These are phyloP conservation scores for Chenopodium berlandieri DNA, from an alignment of 148 eudicot genomes.

Conservation along the genomic window DNA sequence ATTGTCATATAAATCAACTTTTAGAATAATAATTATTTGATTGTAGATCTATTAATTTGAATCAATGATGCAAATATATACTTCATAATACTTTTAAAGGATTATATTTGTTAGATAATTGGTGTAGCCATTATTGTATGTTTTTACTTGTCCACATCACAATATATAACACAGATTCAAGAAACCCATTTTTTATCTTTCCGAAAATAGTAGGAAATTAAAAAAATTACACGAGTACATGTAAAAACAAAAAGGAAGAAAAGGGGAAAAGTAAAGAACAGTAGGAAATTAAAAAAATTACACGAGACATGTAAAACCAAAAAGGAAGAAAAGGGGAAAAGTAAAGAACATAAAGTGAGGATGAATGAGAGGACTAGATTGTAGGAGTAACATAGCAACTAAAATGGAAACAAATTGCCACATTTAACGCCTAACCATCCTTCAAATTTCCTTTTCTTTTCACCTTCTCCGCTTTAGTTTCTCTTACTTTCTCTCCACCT, in stretches of 20 bases:
- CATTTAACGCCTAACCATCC: conserved; percentile 42
- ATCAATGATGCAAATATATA: too few relatives aligned
- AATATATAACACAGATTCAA: too few relatives aligned
- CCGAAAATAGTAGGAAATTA: not conserved
- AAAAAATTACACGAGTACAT: not conserved
- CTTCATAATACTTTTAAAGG: too few relatives aligned
- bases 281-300: not conserved
- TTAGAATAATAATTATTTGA: too few relatives aligned
- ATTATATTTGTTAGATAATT: too few relatives aligned
- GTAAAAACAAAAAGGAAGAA: not conserved
- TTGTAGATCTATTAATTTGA: too few relatives aligned
- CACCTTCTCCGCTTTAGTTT: conserved; percentile 1
- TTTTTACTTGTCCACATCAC: too few relatives aligned
- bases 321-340: not conserved
- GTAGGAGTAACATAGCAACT: conserved; percentile 13
- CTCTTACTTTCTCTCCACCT: not conserved
- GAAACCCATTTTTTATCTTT: not conserved
- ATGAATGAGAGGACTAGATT: conserved; percentile 14
- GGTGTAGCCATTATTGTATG: too few relatives aligned
- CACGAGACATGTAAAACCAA: not conserved
- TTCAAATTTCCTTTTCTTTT: conserved; percentile 18
- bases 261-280: not conserved
- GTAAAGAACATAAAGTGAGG: not conserved
- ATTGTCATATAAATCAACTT: too few relatives aligned
- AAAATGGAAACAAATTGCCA: conserved; percentile 30